These are phyloP conservation scores for Scheffersomyces quercinus DNA, from an alignment of 1,139 yeast species.

Conservation along the genomic window DNA sequence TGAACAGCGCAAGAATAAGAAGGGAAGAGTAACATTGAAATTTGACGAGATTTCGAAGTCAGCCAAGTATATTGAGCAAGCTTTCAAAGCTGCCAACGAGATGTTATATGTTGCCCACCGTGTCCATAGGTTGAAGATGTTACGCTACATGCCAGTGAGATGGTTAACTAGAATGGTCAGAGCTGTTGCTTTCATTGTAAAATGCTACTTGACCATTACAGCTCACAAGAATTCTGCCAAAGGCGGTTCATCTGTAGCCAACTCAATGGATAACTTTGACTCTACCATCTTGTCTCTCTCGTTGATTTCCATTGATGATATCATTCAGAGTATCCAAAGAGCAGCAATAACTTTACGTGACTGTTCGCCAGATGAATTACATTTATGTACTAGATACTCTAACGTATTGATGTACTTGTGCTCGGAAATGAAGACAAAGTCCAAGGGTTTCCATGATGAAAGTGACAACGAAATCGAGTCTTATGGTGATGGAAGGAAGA, in stretches of 20 bases:
- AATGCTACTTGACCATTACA: constrained; percentile 72
- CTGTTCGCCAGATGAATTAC: constrained; percentile 88
- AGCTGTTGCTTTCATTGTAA: constrained; percentile 87
- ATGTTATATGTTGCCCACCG: constrained; percentile 71
- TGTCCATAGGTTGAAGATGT: constrained; percentile 61
- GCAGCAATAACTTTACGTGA: constrained; percentile 78
- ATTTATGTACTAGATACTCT: constrained; percentile 78
- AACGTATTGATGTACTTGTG: constrained; percentile 77
- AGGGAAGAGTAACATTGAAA: constrained; percentile 38
- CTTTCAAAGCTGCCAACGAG: constrained; percentile 83
- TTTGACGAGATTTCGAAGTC: constrained; percentile 72
- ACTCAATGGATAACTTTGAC: constrained; percentile 39
- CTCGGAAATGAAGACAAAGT: constrained; percentile 62
- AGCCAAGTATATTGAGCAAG: constrained; percentile 77
- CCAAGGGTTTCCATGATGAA: constrained; percentile 19
- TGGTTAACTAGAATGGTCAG: constrained; percentile 90
- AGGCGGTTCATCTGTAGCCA: constrained; percentile 7
- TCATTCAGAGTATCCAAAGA: constrained; percentile 63
- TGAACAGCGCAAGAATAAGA: constrained; percentile 18
- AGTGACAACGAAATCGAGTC: constrained; percentile 10
- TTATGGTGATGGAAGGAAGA: background rate
- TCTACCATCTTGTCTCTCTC: constrained; percentile 60
- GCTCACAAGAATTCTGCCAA: constrained; percentile 33
- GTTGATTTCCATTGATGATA: constrained; percentile 69
- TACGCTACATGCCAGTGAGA: constrained; percentile 82